Conservation (phyloP, 345 rosid genomes). For the Syzygium grande region DNA sequence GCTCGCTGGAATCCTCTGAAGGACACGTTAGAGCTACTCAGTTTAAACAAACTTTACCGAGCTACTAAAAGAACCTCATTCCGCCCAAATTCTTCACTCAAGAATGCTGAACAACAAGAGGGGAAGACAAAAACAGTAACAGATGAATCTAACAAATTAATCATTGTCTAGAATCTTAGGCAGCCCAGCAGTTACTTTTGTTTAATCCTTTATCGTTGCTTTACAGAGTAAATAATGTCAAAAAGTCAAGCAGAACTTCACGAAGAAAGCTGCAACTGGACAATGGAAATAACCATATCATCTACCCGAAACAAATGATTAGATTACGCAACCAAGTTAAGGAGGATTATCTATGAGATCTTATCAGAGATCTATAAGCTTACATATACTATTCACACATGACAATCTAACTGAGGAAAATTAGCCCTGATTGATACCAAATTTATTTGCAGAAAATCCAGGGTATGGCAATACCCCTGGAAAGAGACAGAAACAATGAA, state of each 20-base stretch:
- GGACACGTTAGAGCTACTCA: neutral
- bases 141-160: neutral
- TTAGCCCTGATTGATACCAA: neutral
- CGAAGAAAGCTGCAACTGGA: neutral
- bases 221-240: neutral
- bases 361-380: neutral
- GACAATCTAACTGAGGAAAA: neutral
- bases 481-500: neutral
- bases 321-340: neutral
- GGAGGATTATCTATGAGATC: neutral
- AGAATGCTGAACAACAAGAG: neutral
- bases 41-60: neutral
- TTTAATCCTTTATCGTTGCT: neutral
- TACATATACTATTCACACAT: neutral
- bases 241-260: neutral
- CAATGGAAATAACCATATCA: neutral
- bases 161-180: neutral
- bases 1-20: conserved; percentile 81
- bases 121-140: neutral
- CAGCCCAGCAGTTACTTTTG: neutral
- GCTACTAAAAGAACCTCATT: neutral
- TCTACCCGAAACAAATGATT: neutral
- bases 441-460: neutral
- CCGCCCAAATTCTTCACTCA: neutral
- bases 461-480: neutral